Evolutionary conservation across 495 filamentous ascomycete species (phyloP), one percentile per base, ranked within the genome.

Genomic region (Tuber umbilicatum): DNA sequence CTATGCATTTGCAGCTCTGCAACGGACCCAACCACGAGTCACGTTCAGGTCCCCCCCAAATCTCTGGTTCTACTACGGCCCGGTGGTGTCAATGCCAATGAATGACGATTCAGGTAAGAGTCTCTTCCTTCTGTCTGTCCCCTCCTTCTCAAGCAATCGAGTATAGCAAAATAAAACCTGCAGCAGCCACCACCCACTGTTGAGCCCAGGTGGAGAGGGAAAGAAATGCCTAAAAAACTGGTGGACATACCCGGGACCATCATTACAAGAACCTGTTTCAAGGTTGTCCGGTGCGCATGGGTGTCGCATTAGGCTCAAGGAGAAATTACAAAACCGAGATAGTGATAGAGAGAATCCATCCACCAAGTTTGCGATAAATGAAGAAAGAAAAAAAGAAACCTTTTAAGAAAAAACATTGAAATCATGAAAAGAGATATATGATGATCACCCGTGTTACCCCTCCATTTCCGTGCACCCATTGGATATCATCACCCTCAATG

Each of bases 341-440:
- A 64, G 55, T 17, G 27, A 6, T 35, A 35, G 14, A 31, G 27
- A 64, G 14, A 17, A 35, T 64, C 27, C 55, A 35, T 31, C 12
- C 55, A 12, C 35, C 55, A 31, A 35, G 55, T 35, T 35, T 35
- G 55, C 27, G 4, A 35, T 64, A 27, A 64, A 35, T 64, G 12
- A 31, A 17, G 27, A 35, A 64, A 64, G 10, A 31, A 64, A 64
- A 17, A 27, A 64, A 35, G 55, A 64, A 64, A 64, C 55, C 55
- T 64, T 64, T 64, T 55, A 55, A 55, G 50, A 64, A 35, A 64
- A 64, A 64, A 31, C 55, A 27, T 64, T 64, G 55, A 64, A 64
- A 64, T 64, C 55, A 17, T 64, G 27, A 64, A 64, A 31, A 64
- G 55, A 64, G 10, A 64, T 64, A 31, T 50, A 50, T 50, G 50